These are phyloP conservation scores for Iris pallida DNA, from an alignment of 116 monocot genomes.

Conservation along the genomic window DNA sequence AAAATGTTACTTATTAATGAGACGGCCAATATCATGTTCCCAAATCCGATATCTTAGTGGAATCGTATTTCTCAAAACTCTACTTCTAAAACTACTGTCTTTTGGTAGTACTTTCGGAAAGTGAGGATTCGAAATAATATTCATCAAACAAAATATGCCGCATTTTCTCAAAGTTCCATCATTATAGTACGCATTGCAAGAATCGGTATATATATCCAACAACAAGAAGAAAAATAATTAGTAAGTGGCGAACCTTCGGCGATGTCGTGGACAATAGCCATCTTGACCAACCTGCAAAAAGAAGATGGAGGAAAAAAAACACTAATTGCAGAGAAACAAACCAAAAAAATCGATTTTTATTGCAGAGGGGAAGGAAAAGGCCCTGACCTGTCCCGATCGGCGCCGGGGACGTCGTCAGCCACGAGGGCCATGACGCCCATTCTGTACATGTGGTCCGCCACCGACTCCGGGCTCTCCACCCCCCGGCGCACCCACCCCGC, in stretches of 20 bases:
- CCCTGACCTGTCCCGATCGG: slow-evolving; percentile 73
- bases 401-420: slow-evolving; percentile 55
- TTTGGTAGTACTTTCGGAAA: too few relatives aligned
- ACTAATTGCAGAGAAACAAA: not conserved
- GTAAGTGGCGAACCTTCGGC: slow-evolving; percentile 63
- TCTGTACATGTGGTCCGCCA: slow-evolving; percentile 98
- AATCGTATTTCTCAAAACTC: too few relatives aligned
- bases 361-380: too few relatives aligned
- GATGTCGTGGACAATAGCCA: slow-evolving; percentile 97
- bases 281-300: slow-evolving; percentile 66
- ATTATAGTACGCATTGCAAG: too few relatives aligned
- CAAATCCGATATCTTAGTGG: too few relatives aligned
- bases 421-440: slow-evolving; percentile 95
- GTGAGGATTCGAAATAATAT: too few relatives aligned
- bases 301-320: slow-evolving; percentile 2
- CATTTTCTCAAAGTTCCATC: too few relatives aligned
- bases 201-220: not conserved
- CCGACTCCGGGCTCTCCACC: slow-evolving; percentile 75
- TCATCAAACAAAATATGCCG: too few relatives aligned
- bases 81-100: too few relatives aligned
- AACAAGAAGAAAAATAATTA: not conserved
- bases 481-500: slow-evolving; percentile 78
- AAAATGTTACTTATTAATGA: too few relatives aligned
- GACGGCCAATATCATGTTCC: too few relatives aligned
- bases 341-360: not conserved